phyloP scores from a whole-genome alignment of 108 stramenopile genomes.

The Cyclotella atomus region DNA sequence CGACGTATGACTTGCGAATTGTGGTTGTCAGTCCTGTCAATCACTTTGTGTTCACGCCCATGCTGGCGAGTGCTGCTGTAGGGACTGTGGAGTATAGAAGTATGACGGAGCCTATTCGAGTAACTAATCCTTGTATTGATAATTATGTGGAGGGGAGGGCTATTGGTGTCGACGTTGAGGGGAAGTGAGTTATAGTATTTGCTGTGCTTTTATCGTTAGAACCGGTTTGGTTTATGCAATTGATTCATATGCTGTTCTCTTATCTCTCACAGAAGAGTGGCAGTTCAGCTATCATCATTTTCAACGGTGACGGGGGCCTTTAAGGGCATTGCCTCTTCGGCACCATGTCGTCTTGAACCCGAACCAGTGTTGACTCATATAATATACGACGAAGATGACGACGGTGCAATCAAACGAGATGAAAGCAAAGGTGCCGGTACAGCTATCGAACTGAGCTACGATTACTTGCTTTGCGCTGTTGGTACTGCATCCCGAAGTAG shows the following conservation, averaged over 20 bases:
- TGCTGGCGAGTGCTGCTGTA: slow-evolving; percentile 70
- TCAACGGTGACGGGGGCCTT: slow-evolving; percentile 49
- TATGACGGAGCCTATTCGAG: slow-evolving; percentile 74
- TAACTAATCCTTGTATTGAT: slow-evolving; percentile 51
- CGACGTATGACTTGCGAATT: slow-evolving; percentile 59
- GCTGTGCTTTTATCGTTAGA: not conserved
- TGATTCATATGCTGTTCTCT: not conserved
- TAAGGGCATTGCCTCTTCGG: slow-evolving; percentile 37
- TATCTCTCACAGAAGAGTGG: slow-evolving; percentile 4
- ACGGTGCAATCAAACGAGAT: slow-evolving; percentile 12
- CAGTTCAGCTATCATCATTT: slow-evolving; percentile 45
- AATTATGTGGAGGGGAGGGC: slow-evolving; percentile 56
- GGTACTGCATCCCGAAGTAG: slow-evolving; percentile 44
- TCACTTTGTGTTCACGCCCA: slow-evolving; percentile 85
- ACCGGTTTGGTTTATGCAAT: not conserved
- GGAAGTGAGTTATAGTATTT: slow-evolving; percentile 36
- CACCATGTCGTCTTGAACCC: slow-evolving; percentile 44
- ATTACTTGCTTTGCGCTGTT: slow-evolving; percentile 60
- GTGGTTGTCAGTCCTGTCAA: slow-evolving; percentile 69
- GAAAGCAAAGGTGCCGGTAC: slow-evolving; percentile 30
- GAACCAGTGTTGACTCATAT: slow-evolving; percentile 36
- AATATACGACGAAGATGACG: slow-evolving; percentile 29
- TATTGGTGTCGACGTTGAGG: slow-evolving; percentile 43
- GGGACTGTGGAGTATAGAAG: slow-evolving; percentile 75
- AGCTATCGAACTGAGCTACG: slow-evolving; percentile 56